Evolutionary conservation across 352 stramenopile species (phyloP), one percentile per base, ranked within the genome.

Genomic region (Phytophthora citrophthora): DNA sequence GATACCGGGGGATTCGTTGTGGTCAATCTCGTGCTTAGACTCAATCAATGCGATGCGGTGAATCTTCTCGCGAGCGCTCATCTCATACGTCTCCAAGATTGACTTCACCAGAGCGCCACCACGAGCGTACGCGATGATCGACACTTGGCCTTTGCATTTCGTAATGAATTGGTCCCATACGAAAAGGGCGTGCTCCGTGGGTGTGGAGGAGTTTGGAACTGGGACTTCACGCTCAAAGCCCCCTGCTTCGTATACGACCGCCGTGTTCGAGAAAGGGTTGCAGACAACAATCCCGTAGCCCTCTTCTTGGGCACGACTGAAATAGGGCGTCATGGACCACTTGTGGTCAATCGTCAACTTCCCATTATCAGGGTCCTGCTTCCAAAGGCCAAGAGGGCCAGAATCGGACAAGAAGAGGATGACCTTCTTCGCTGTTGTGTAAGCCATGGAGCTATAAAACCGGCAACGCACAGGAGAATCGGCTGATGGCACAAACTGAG

Each of bases 391-490:
- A 45, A 96, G 70, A 9, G 87, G 89, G 4, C 88, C 87, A 6
- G 89, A 96, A 57, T 96, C 87, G 0, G 87, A 91, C 27, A 96
- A 64, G 56, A 96, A 95, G 47, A 96, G 34, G 23, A 96, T 78
- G 29, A 96, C 71, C 51, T 95, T 95, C 54, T 90, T 96, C n/a
- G 88, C 86, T 39, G 74, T 90, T 20, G 83, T 72, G 59, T 93
- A 96, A 52, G 88, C 86, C 88, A 96, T 96, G 7, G 88, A 94
- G 40, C 80, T 92, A 65, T 96, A 96, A 45, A 96, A 80, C 15
- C 88, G 85, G 48, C 88, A 96, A 20, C 88, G 88, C 29, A 96
- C 87, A 5, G 87, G 86, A 38, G 88, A 89, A n/a, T 96, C 88
- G 15, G 86, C 81, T 18, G 88, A 95, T 39, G 88, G 88, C 5